Evolutionary conservation across 2,329 filamentous ascomycete genomes (phyloP).

Genomic region (Trichoderma sp.): DNA sequence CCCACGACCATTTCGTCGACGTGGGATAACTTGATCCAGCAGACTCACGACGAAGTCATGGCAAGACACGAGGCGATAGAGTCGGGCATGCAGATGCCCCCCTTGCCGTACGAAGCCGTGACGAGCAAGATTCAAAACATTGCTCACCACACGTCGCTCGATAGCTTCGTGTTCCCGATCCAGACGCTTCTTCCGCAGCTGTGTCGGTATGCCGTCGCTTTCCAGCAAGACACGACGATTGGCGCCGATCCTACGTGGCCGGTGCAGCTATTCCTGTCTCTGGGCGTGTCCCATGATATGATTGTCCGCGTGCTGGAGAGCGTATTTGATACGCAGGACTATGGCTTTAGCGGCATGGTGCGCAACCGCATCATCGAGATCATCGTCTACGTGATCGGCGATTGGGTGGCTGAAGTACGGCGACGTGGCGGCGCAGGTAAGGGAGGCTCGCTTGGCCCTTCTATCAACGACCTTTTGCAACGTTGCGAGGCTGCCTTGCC

Average conservation of each 20-base stretch:
- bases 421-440: slow-evolving; percentile 43
- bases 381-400: slow-evolving; percentile 48
- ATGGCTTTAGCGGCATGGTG: slow-evolving; percentile 52
- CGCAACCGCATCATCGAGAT: slow-evolving; percentile 54
- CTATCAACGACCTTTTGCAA: slow-evolving; percentile 49
- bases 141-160: slow-evolving; percentile 61
- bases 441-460: slow-evolving; percentile 40
- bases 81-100: slow-evolving; percentile 38
- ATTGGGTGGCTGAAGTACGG: slow-evolving; percentile 50
- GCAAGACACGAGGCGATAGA: slow-evolving; percentile 44
- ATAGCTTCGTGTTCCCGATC: slow-evolving; percentile 65
- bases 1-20: slow-evolving; percentile 77
- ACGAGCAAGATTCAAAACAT: slow-evolving; percentile 62
- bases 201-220: slow-evolving; percentile 59
- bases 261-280: slow-evolving; percentile 52
- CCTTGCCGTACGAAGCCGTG: slow-evolving; percentile 67
- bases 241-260: slow-evolving; percentile 58
- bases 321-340: slow-evolving; percentile 57
- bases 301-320: slow-evolving; percentile 55
- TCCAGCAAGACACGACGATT: slow-evolving; percentile 57
- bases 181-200: slow-evolving; percentile 58
- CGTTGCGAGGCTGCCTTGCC: slow-evolving; percentile 48
- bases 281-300: slow-evolving; percentile 56
- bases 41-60: slow-evolving; percentile 59
- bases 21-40: slow-evolving; percentile 78